Evolutionary conservation across 2,329 filamentous ascomycete species (phyloP).

Genomic region (Penicillium paneum): DNA sequence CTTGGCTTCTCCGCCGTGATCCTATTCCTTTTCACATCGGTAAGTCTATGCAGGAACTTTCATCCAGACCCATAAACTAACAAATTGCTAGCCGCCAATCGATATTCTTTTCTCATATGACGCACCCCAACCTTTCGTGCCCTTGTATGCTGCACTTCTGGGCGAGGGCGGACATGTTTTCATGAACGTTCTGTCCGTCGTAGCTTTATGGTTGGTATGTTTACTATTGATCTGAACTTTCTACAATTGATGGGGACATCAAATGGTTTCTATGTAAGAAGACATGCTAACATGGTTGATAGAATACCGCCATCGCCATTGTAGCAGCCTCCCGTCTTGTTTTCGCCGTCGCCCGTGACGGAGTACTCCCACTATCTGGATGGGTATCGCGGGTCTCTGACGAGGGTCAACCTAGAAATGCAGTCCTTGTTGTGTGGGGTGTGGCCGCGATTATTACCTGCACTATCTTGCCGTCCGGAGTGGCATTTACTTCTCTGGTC

Average conservation of each 20-base stretch:
- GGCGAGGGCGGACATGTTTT: constrained; percentile 57
- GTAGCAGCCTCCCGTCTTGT: constrained; percentile 59
- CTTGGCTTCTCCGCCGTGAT: constrained; percentile 57
- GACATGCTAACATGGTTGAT: neutral
- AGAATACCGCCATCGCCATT: constrained; percentile 59
- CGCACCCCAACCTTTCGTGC: constrained; percentile 58
- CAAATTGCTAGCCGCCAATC: neutral
- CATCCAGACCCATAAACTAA: neutral
- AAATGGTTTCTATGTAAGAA: neutral
- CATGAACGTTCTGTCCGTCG: constrained; percentile 54
- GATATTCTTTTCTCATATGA: constrained; percentile 35
- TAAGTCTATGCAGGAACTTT: neutral
- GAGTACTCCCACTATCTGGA: constrained; percentile 57
- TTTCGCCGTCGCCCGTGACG: constrained; percentile 61
- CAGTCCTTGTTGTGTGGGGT: constrained; percentile 57
- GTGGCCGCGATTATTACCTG: constrained; percentile 56
- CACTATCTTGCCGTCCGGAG: constrained; percentile 56
- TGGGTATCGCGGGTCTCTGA: constrained; percentile 56
- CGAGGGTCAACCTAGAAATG: constrained; percentile 58
- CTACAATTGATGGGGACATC: neutral
- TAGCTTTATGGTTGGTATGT: constrained; percentile 23
- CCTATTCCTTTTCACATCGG: constrained; percentile 57
- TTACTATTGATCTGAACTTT: too few relatives aligned
- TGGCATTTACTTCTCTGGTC: constrained; percentile 54
- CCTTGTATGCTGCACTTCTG: constrained; percentile 56